Evolutionary conservation across 352 stramenopile species (phyloP), one percentile per base, ranked within the genome.

Genomic region (Globisporangium echinulatum): DNA sequence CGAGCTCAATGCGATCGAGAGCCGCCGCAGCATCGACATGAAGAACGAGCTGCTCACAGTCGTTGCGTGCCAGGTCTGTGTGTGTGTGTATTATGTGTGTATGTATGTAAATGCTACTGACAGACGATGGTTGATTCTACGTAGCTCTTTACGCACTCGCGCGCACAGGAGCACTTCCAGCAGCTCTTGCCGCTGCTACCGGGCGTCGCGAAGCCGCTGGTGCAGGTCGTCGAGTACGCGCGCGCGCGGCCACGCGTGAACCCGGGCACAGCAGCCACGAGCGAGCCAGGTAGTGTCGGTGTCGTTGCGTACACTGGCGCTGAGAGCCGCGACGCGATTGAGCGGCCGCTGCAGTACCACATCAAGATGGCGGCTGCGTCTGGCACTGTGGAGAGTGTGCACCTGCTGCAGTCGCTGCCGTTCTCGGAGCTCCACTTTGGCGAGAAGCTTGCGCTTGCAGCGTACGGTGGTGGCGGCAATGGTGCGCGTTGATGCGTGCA

Each of bases 1-100:
- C 14, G 79, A 88, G 54, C 70, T 92, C 55, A 85, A 75, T 50
- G 74, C 71, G 3, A 68, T 92, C 9, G 79, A 92, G 42, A 56
- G 68, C 46, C 77, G 77, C 40, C 78, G 83, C 38, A 70, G 82
- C 54, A 64, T 72, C 25, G 78, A 88, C 57, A 77, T 92, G 57
- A 86, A 85, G 66, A 90, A 92, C 65, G 80, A 92, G 53, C 68
- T 92, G 42, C 78, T 90, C 49, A 84, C 80, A 0, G 71, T 92
- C 46, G 72, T 90, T 9, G 83, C 83, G 1, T 73, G 80, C n/a
- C 77, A 90, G 63, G 78, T 81, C 14, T 4, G 15, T 10, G 1
- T 19, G 6, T 46, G 6, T 36, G 8, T 7, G 25, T 25, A 25
- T 2, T 25, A 25, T 25, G 25, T 25, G 25, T 25, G 2, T 25